These are phyloP conservation scores for Calonectria montana DNA, from an alignment of 2,329 filamentous ascomycete species.

Conservation along the genomic window DNA sequence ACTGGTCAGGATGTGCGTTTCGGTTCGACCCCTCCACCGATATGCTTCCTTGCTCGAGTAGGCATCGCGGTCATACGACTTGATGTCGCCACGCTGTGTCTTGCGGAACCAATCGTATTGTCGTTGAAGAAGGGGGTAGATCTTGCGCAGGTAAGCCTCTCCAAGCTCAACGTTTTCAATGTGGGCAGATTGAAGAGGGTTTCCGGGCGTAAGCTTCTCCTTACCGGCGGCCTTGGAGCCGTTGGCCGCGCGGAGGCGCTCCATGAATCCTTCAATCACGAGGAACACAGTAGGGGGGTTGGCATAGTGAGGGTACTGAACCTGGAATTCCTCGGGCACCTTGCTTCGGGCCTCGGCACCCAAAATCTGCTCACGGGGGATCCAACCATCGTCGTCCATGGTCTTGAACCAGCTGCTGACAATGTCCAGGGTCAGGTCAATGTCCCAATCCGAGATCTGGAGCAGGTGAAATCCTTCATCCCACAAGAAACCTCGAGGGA, in stretches of 20 bases:
- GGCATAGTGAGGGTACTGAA: slow-evolving; percentile 96
- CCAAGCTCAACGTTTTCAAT: slow-evolving; percentile 76
- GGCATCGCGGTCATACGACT: slow-evolving; percentile 88
- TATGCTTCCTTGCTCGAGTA: slow-evolving; percentile 94
- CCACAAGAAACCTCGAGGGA: slow-evolving; percentile 96
- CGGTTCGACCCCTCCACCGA: slow-evolving; percentile 91
- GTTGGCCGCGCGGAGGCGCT: slow-evolving; percentile 74
- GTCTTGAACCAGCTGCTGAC: slow-evolving; percentile 95
- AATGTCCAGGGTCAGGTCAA: slow-evolving; percentile 87
- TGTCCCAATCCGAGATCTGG: slow-evolving; percentile 93
- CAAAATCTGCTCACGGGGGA: slow-evolving; percentile 94
- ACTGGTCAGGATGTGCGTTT: slow-evolving; percentile 88
- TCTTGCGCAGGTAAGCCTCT: slow-evolving; percentile 75
- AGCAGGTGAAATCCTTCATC: slow-evolving; percentile 97
- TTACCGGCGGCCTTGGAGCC: slow-evolving; percentile 56
- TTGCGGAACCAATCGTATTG: slow-evolving; percentile 96
- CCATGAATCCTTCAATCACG: slow-evolving; percentile 84
- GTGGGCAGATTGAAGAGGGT: slow-evolving; percentile 70
- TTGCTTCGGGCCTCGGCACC: slow-evolving; percentile 93
- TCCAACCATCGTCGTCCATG: slow-evolving; percentile 98
- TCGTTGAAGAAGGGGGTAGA: slow-evolving; percentile 88
- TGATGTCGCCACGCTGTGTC: slow-evolving; percentile 91
- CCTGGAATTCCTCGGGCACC: slow-evolving; percentile 91
- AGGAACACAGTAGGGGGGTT: slow-evolving; percentile 97
- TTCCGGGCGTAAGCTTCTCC: slow-evolving; percentile 56